Base-by-base conservation (phyloP, 1,284 basidiomycete genomes). In the Leccinum variabile region DNA sequence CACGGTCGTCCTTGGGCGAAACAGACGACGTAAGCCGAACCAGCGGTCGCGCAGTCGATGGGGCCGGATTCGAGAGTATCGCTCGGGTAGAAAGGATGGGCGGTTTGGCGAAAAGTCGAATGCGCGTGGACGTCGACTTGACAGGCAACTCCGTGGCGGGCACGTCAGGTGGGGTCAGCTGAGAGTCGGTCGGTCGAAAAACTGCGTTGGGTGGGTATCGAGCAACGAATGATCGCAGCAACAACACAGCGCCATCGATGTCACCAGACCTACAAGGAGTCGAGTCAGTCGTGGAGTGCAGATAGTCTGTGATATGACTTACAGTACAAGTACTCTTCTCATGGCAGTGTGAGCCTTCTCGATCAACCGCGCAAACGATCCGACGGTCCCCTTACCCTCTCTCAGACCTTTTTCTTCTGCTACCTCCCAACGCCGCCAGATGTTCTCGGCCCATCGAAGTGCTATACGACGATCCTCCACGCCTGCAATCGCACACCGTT, bases 261-360 rank as follows among this genome's bases (percentile, higher is more conserved):
- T 85, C 73, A 4, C 79, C 77, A 35, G 79, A 81, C 35, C 90
- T 91, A 59, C 33, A 53, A 33, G 41, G 22, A 13, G 22, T 57
- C 14, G 55, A 11, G 52, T 7, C 49, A 52, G 55, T 60, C 54
- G 54, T 25, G 61, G 60, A 55, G 58, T 25, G 22, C 0, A 59
- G 41, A 56, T 41, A 11, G 59, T 60, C 59, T 33, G 28, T 5
- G 28, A 54, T 22, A 61, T 52, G 22, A 77, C 89, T 64, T 73
- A 92, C 89, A 86, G 61, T 18, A 85, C 68, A 3, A 86, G 75
- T 13, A 86, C 73, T n/a, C 84, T 80, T 62, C 92, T 84, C 80
- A 85, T 86, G 25, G 87, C 86, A 2, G 79, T 72, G 70, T 90
- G 82, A 3, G 84, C 85, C 46, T 81, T 81, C 70, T 92, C 91